Evolutionary conservation across 129 eudicot genomes (phyloP).

Genomic region (Deinandra increscens): DNA sequence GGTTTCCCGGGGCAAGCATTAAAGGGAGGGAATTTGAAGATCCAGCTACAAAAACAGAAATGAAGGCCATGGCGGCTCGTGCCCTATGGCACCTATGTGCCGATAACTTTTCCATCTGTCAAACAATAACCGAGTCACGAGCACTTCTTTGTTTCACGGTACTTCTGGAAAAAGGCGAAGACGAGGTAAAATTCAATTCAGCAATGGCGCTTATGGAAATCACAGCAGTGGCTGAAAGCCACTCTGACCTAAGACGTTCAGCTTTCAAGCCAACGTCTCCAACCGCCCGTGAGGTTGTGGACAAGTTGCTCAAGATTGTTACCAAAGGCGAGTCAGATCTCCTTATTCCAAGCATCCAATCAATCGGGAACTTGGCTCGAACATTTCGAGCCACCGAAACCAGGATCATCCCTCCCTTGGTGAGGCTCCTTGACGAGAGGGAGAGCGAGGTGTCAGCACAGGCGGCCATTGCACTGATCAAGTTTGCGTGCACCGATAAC

Average conservation of each 20-base stretch:
- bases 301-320: constrained; percentile 53
- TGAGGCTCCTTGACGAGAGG: constrained; percentile 57
- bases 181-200: constrained; percentile 56
- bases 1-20: constrained; percentile 51
- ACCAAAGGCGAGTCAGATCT: constrained; percentile 50
- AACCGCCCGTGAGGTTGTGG: constrained; percentile 59
- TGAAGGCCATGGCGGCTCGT: constrained; percentile 77
- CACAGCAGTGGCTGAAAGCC: constrained; percentile 53
- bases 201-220: constrained; percentile 72
- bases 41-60: constrained; percentile 51
- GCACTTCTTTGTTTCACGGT: constrained; percentile 70
- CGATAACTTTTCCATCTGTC: constrained; percentile 49
- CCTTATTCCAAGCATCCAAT: constrained; percentile 46
- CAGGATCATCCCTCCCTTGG: constrained; percentile 53
- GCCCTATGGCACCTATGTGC: constrained; percentile 62
- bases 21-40: constrained; percentile 69
- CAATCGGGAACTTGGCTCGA: constrained; percentile 60
- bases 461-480: constrained; percentile 48
- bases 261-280: constrained; percentile 76
- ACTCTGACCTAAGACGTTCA: constrained; percentile 45
- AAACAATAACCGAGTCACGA: constrained; percentile 59
- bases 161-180: constrained; percentile 56
- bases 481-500: constrained; percentile 63
- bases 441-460: constrained; percentile 55
- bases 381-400: constrained; percentile 69